Base-by-base conservation (phyloP, 306 rosid genomes). In the Cicer yamashitae region DNA sequence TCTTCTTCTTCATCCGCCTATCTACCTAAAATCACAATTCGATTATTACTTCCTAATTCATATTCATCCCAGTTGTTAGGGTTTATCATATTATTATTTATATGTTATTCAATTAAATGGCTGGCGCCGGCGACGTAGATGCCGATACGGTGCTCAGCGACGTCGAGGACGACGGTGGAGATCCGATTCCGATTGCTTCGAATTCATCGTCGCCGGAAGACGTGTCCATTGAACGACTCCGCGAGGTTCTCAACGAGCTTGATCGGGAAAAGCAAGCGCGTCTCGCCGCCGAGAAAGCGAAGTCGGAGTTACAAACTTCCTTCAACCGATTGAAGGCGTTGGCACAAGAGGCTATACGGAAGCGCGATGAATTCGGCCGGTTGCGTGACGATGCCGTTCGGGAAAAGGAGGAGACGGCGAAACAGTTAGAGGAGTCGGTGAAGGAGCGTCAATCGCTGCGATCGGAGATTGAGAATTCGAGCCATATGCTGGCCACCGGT, bases 81-180 rank as follows among this genome's bases (percentile, higher is more conserved):
- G 82, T 82, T 86, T 76, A 76, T 70, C 74, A n/a, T 14, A n/a
- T 8, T 38, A 17, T 53, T 20, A 13, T 43, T 30, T 45, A 3
- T 61, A 39, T 72, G 70, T 40, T 74, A 38, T 64, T 43, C 2
- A 70, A 63, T 78, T 69, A 48, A 76, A 94, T 94, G 98, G 84
- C 97, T 70, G 88, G 84, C 79, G 63, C 77, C 62, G 90, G 86
- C 58, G 87, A 85, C 61, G 84, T 83, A 3, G 98, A 91, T 75
- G 81, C 80, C 54, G 96, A 94, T 79, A 92, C 92, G 58, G 92
- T 94, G 53, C 96, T 94, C 74, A 94, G 99, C 77, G 99, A 94
- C 67, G 96, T 94, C 51, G 86, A 83, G 67, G 99, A 94, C 72
- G 92, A 94, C 69, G 91, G 82, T 18, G 96, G 86, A 12, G 96